Percentiles rank a stretch among this genome's conserved stretches.
phyloP scores from a whole-genome alignment of 108 stramenopile genomes.

The Conticribra guillardii region DNA sequence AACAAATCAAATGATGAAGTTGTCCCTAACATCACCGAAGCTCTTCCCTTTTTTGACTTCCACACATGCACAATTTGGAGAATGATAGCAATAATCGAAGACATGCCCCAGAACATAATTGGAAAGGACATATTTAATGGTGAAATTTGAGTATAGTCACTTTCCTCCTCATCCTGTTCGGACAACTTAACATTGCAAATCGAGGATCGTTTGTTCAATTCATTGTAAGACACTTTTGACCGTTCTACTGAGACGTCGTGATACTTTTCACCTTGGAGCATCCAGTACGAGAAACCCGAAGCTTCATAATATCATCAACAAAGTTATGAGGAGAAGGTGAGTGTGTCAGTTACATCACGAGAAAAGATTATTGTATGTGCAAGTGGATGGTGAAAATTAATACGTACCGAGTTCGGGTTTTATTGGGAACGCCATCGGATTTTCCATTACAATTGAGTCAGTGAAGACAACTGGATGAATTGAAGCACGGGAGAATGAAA shows the following conservation, averaged over 20 bases:
- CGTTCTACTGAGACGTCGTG: constrained; percentile 6
- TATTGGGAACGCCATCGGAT: constrained; percentile 22
- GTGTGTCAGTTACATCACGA: too few relatives aligned
- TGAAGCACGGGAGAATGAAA: too few relatives aligned
- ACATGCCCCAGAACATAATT: background rate
- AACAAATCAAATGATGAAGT: background rate
- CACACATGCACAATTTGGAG: constrained; percentile 1
- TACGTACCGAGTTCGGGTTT: constrained; percentile 10
- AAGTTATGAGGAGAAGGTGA: too few relatives aligned
- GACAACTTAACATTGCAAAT: constrained; percentile 16
- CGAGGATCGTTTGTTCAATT: background rate
- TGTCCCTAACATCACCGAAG: background rate
- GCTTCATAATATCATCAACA: too few relatives aligned
- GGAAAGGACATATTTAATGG: constrained; percentile 26
- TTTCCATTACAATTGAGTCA: constrained; percentile 3
- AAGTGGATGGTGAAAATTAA: background rate
- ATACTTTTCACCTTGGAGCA: constrained; percentile 16
- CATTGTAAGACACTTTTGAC: background rate
- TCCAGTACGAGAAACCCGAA: constrained; percentile 30
- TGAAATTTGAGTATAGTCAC: constrained; percentile 20
- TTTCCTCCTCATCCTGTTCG: background rate
- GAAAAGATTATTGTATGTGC: background rate
- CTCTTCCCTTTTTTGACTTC: background rate
- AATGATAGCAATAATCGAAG: constrained; percentile 8
- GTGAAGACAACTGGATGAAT: constrained; percentile 14